These are phyloP conservation scores for Ballota nigra DNA, from an alignment of 257 asterid genomes.

Conservation along the genomic window DNA sequence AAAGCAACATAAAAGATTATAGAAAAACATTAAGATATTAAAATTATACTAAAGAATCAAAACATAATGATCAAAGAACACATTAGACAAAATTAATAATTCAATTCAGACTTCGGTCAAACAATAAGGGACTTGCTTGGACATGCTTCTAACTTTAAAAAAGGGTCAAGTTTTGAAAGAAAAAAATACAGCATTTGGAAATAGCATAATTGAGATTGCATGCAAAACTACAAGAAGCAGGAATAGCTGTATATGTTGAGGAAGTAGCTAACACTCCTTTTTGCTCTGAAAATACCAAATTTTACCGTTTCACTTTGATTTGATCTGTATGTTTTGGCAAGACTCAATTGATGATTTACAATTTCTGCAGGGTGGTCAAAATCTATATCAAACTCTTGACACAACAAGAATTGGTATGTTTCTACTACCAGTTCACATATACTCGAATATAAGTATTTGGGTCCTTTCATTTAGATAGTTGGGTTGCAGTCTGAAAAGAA, in stretches of 20 bases:
- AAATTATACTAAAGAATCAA: neutral
- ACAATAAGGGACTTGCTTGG: neutral
- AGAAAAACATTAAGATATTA: neutral
- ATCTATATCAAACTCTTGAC: neutral
- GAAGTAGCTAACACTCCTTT: neutral
- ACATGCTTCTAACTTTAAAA: neutral
- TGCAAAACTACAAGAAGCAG: neutral
- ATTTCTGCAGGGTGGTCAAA: conserved; percentile 3
- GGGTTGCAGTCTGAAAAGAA: neutral
- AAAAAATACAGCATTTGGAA: neutral
- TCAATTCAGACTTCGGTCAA: neutral
- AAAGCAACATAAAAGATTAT: conserved; percentile 1
- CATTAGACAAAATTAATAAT: neutral
- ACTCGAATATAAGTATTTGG: too few relatives aligned
- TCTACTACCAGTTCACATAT: neutral
- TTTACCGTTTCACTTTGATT: neutral
- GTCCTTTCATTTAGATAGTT: too few relatives aligned
- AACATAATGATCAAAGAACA: neutral
- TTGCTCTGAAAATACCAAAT: neutral
- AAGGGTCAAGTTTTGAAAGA: neutral
- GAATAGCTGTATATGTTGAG: neutral
- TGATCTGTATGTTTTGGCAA: neutral
- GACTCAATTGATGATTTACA: neutral
- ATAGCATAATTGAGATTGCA: neutral
- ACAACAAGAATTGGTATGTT: neutral